These are phyloP conservation scores for Batkoa obscura DNA, from an alignment of 371 early-diverging fungal species.

Conservation along the genomic window DNA sequence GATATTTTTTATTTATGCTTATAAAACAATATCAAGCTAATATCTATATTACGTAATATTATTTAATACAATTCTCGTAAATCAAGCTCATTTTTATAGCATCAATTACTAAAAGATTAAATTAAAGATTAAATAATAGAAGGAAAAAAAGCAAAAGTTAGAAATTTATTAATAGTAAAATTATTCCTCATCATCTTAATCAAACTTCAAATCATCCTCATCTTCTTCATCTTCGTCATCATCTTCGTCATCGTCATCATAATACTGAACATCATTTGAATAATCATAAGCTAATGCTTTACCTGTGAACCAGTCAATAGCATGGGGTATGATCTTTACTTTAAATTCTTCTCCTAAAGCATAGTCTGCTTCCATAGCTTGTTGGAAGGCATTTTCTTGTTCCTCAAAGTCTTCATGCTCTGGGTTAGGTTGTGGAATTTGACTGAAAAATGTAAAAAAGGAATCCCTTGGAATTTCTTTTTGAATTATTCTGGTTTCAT, in stretches of 20 bases:
- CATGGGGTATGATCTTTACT: constrained; percentile 84
- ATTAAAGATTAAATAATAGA: no score
- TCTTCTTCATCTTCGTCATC: constrained; percentile 26
- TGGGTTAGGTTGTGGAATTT: constrained; percentile 51
- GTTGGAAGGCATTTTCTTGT: constrained; percentile 54
- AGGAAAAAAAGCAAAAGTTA: no score
- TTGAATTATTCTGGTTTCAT: constrained; percentile 93
- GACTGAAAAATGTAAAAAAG: constrained; percentile 89
- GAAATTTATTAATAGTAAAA: no score
- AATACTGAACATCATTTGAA: constrained; percentile 37
- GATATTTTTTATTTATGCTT: no score
- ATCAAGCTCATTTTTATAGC: no score
- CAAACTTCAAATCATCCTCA: no score
- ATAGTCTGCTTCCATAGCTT: constrained; percentile 76
- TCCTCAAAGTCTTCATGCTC: constrained; percentile 49
- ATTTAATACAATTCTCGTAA: no score
- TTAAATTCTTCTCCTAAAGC: constrained; percentile 91
- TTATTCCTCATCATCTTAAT: no score
- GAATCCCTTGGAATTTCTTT: constrained; percentile 79
- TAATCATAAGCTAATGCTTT: constrained; percentile 58
- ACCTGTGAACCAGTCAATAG: constrained; percentile 96
- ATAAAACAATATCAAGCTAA: no score
- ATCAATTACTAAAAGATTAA: no score
- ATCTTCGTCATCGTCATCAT: constrained; percentile 25
- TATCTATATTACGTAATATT: no score